These are phyloP conservation scores for Pilaira anomala DNA, from an alignment of 192 early-diverging fungal genomes.

Conservation along the genomic window DNA sequence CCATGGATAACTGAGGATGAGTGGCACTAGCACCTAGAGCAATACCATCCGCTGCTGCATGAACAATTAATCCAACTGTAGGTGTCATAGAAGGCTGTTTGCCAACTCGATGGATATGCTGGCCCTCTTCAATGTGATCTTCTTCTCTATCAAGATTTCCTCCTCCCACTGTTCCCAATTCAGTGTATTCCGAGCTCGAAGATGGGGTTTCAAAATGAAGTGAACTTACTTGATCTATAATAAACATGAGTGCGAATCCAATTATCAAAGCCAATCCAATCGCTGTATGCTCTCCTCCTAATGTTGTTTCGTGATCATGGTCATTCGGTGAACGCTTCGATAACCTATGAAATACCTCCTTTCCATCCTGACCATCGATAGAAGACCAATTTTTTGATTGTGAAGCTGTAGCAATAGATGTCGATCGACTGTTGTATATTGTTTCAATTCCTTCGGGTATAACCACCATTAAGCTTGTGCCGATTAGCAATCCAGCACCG, in stretches of 20 bases:
- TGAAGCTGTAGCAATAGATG: background rate
- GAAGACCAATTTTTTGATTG: background rate
- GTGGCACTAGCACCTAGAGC: slow-evolving; percentile 86
- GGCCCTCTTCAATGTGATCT: background rate
- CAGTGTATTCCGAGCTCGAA: background rate
- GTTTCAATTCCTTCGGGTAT: slow-evolving; percentile 94
- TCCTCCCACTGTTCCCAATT: background rate
- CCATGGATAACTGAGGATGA: slow-evolving; percentile 54
- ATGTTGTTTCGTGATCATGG: background rate
- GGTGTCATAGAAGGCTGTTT: slow-evolving; percentile 38
- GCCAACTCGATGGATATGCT: background rate
- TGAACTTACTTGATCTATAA: slow-evolving; percentile 71
- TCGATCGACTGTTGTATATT: slow-evolving; percentile 45
- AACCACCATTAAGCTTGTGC: slow-evolving; percentile 88
- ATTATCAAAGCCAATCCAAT: slow-evolving; percentile 76
- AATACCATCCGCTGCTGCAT: slow-evolving; percentile 93
- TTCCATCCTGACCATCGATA: background rate
- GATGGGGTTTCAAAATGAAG: slow-evolving; percentile 15
- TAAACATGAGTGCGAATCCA: slow-evolving; percentile 87
- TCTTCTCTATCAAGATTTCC: no score
- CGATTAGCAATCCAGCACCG: slow-evolving; percentile 86
- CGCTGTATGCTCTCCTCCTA: background rate
- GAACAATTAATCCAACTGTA: slow-evolving; percentile 88
- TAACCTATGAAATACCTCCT: no score
- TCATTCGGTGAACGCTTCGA: no score